These are phyloP conservation scores for Fagus crenata DNA, from an alignment of 306 rosid genomes.

Conservation along the genomic window DNA sequence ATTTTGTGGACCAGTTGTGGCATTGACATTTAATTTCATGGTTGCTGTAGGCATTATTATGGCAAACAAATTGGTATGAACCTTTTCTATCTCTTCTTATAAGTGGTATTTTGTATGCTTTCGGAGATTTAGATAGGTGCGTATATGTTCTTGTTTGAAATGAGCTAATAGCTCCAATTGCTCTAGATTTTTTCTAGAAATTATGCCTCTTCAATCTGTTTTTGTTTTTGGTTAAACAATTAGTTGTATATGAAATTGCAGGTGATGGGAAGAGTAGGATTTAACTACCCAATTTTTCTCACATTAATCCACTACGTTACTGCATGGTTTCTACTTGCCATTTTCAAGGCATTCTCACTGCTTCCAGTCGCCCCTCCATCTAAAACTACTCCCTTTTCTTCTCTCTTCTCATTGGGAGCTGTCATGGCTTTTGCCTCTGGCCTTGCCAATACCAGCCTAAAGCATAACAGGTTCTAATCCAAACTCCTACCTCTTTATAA, in stretches of 20 bases:
- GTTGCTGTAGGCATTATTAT: constrained; percentile 76
- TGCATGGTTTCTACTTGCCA: constrained; percentile 85
- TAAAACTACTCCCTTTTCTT: constrained; percentile 84
- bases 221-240: too few species aligned
- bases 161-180: not conserved
- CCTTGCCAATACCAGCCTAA: constrained; percentile 92
- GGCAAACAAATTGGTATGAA: constrained; percentile 68
- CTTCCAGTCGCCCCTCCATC: constrained; percentile 87
- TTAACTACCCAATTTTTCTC: constrained; percentile 83
- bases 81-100: constrained; percentile 1
- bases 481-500: not conserved
- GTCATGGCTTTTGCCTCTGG: constrained; percentile 98
- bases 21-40: constrained; percentile 75
- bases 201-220: not conserved
- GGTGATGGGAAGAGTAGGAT: constrained; percentile 98
- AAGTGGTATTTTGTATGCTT: not conserved
- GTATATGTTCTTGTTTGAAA: not conserved
- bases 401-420: constrained; percentile 82
- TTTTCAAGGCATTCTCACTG: constrained; percentile 67
- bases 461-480: constrained; percentile 69
- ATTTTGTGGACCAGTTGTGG: constrained; percentile 74
- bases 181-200: not conserved
- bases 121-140: not conserved
- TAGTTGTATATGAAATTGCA: constrained; percentile 29
- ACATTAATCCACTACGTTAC: constrained; percentile 75